Base-by-base conservation (phyloP, 2,329 filamentous ascomycete genomes). In the Xylaria sp. region DNA sequence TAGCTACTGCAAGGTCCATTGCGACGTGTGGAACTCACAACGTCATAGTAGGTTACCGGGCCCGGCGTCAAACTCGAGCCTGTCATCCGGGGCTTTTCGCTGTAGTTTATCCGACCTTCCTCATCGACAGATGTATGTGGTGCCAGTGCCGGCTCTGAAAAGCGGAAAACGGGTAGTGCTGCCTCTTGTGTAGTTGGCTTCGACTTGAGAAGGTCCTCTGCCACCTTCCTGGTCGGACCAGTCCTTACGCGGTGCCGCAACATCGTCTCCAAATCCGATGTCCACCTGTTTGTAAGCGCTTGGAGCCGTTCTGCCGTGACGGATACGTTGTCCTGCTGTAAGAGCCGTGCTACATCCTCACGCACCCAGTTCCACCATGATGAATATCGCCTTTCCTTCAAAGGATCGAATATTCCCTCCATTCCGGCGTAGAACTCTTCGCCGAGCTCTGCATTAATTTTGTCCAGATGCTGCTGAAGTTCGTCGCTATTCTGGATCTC, bases 291-390 rank as follows among this genome's bases (percentile, higher is more conserved):
- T 94, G 98, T 98, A 84, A 88, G 96, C 62, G 99, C 89, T 41
- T 68, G 68, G 13, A 71, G 68, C 13, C 59, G 62, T 41, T 61
- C 41, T 13, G 46, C 18, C 10, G 65, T 39, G n/a, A 68, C 18
- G 3, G 56, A 23, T 41, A 49, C 4, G 25, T 28, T 25, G 28
- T 57, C 57, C 55, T 68, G 25, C 20, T 68, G 61, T 20, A 70
- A 31, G 51, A 71, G 56, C 20, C 59, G 69, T 5, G 66, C 59
- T 33, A 94, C 95, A 80, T 99, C 96, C 80, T 99, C 96, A 57
- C 96, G 92, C 71, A 94, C 96, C 96, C 96, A 99, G 82, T 99
- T 99, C 96, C 96, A 99, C 0, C 94, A 97, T 0, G 96, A 98
- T 80, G 98, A 95, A 83, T 99, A 99, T 10, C 96, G 90, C 79